Percentiles rank a stretch among this genome's conserved stretches.
Conservation (phyloP, 257 asterid species). For the Capsicum pubescens region DNA sequence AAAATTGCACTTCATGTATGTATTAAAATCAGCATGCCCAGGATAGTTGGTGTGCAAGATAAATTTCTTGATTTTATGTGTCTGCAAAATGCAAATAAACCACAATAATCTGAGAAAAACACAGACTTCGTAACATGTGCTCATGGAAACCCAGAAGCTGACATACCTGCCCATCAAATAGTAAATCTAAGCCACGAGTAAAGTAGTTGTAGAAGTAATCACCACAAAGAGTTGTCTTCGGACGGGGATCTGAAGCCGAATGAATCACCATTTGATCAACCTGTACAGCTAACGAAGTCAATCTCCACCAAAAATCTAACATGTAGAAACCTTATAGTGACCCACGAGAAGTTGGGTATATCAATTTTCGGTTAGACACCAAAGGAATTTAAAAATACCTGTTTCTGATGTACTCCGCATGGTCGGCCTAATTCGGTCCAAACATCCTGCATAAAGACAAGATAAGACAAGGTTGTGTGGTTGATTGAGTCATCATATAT, state of each 20-base stretch:
- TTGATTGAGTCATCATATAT: neutral
- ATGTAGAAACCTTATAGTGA: neutral
- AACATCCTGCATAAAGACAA: conserved; percentile 60
- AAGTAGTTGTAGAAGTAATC: conserved; percentile 83
- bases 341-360: neutral
- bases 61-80: conserved; percentile 77
- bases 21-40: conserved; percentile 90
- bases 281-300: conserved; percentile 45
- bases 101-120: conserved; percentile 11
- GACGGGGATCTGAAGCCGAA: conserved; percentile 80
- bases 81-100: conserved; percentile 62
- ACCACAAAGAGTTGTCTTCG: conserved; percentile 73
- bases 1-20: conserved; percentile 86
- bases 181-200: conserved; percentile 75
- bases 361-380: neutral
- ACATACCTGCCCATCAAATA: conserved; percentile 81
- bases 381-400: conserved; percentile 44
- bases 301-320: neutral
- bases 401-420: conserved; percentile 84
- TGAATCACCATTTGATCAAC: conserved; percentile 92
- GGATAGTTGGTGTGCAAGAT: conserved; percentile 88
- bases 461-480: conserved; percentile 6
- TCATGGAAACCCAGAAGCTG: conserved; percentile 7
- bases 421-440: conserved; percentile 93
- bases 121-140: neutral